These are phyloP conservation scores for Coemansia sp. DNA, from an alignment of 192 early-diverging fungal species.

Conservation along the genomic window DNA sequence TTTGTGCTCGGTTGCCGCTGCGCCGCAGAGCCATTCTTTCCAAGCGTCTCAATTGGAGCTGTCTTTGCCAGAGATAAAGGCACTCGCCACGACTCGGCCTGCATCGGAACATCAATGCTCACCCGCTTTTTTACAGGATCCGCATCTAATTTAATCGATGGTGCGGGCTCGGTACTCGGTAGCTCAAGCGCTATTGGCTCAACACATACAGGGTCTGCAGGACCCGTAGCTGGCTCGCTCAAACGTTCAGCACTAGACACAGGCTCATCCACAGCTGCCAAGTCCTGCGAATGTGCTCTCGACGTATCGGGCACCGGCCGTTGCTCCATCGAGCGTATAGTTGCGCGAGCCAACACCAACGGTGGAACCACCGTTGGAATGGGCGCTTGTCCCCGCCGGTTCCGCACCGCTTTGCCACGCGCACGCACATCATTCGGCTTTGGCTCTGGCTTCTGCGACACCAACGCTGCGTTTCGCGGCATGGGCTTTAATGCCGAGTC, in stretches of 20 bases:
- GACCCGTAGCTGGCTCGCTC: not conserved
- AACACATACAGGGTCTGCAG: not conserved
- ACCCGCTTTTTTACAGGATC: constrained; percentile 5
- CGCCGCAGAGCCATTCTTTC: not conserved
- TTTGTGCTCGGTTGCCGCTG: constrained; percentile 8
- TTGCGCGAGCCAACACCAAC: constrained; percentile 25
- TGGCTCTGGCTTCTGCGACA: not conserved
- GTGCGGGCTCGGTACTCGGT: not conserved
- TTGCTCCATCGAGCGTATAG: constrained; percentile 4
- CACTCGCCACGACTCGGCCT: constrained; percentile 7
- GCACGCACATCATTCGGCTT: not conserved
- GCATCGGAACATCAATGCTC: constrained; percentile 2
- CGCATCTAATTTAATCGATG: not conserved
- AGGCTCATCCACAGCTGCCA: not conserved
- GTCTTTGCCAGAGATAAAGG: not conserved
- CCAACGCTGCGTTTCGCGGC: not conserved
- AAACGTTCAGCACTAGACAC: too few species aligned
- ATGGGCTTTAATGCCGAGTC: constrained; percentile 1
- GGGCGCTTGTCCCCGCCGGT: constrained; percentile 24
- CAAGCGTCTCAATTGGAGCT: not conserved
- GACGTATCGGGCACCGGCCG: not conserved
- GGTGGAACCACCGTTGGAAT: constrained; percentile 48
- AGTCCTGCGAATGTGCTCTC: constrained; percentile 2
- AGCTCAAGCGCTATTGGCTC: not conserved
- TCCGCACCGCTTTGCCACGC: not conserved